Conservation (phyloP, 768 basidiomycete species). For the Suillus bovinus region DNA sequence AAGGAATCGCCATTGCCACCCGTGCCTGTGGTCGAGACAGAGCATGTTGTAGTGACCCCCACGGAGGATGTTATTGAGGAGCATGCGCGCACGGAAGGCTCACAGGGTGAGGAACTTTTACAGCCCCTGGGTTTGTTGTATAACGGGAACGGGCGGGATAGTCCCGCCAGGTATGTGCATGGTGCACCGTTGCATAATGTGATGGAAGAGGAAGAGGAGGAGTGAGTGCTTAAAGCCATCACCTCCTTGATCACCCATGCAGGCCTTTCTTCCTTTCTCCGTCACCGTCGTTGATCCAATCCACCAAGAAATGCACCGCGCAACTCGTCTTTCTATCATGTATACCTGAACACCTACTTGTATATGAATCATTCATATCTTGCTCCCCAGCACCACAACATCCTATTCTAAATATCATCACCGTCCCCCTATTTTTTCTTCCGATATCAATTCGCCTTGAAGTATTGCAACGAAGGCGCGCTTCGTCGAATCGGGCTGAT, state of each 20-base stretch:
- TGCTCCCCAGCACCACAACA: slow-evolving; percentile 3
- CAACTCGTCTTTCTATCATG: neutral
- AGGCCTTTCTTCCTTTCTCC: neutral
- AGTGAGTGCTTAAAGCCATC: slow-evolving; percentile 20
- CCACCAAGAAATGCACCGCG: neutral
- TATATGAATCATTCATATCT: slow-evolving; percentile 1
- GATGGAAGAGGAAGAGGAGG: slow-evolving; percentile 79
- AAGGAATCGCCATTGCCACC: slow-evolving; percentile 15
- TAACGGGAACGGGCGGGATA: slow-evolving; percentile 56
- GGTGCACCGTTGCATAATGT: slow-evolving; percentile 88
- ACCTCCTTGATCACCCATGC: neutral
- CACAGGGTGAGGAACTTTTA: slow-evolving; percentile 16
- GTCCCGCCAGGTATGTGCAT: slow-evolving; percentile 75
- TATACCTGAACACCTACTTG: neutral
- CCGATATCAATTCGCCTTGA: slow-evolving; percentile 9
- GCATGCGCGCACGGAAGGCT: slow-evolving; percentile 9
- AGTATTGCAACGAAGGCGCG: neutral
- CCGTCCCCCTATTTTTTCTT: neutral
- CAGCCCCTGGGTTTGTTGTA: slow-evolving; percentile 37
- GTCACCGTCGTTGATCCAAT: neutral
- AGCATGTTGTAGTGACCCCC: slow-evolving; percentile 18
- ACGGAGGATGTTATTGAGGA: slow-evolving; percentile 30
- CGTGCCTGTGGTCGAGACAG: slow-evolving; percentile 2
- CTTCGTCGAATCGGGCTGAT: neutral
- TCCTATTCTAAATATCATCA: slow-evolving; percentile 6